These are phyloP conservation scores for Garcia nutans DNA, from an alignment of 345 rosid species.

Conservation along the genomic window DNA sequence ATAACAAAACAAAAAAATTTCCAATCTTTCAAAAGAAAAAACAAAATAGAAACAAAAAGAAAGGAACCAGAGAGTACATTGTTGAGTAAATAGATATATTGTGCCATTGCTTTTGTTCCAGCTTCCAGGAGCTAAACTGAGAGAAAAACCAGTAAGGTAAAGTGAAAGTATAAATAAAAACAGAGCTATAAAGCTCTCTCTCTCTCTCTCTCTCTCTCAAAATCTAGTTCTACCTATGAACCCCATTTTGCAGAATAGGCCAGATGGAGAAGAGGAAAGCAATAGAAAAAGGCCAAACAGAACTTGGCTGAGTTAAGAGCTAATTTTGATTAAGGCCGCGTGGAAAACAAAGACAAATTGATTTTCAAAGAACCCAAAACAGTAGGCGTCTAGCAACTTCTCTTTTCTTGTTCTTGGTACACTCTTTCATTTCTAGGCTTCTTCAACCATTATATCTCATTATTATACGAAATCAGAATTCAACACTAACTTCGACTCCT, in stretches of 20 bases:
- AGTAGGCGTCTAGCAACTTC: background rate
- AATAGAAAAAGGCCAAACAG: conserved; percentile 11
- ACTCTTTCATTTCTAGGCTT: background rate
- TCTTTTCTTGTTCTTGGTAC: background rate
- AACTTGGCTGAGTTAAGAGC: conserved; percentile 1
- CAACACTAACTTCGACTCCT: no score
- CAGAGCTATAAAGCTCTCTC: background rate
- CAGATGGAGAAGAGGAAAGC: background rate
- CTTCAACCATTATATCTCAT: background rate
- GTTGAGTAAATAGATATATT: conserved; percentile 48
- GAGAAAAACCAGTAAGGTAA: background rate
- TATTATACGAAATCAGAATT: no score
- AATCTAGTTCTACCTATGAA: background rate
- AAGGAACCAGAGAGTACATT: conserved; percentile 40
- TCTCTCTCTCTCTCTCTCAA: background rate
- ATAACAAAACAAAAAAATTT: conserved; percentile 1
- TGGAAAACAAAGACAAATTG: background rate
- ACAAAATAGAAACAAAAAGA: background rate
- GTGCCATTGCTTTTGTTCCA: conserved; percentile 51
- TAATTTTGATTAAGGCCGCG: background rate
- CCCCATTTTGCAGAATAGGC: background rate
- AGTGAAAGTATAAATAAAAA: background rate
- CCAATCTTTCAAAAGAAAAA: background rate
- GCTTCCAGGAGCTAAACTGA: conserved; percentile 26
- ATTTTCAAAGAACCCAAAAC: background rate